Evolutionary conservation across 1,284 basidiomycete species (phyloP), one percentile per base, ranked within the genome.

Genomic region (Peniophora sp.): DNA sequence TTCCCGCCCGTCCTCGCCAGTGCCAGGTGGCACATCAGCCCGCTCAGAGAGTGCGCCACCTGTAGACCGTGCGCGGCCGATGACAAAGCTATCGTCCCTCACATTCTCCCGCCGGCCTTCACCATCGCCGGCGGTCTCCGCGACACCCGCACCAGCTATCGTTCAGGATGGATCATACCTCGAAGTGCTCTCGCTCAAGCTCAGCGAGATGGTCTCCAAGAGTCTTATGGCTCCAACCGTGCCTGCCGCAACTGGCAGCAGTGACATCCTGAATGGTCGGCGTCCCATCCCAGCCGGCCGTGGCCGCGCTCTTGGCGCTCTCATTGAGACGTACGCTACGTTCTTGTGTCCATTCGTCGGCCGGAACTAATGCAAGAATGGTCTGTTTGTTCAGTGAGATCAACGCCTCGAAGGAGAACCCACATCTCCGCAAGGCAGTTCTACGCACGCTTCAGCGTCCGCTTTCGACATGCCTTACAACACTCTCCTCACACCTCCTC

Each of bases 151-250:
- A 2, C 58, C 71, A 2, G 69, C 78, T 8, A 74, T 84, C 39
- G 68, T 83, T 36, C 86, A 87, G 59, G 86, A 88, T 62, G 84
- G 83, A 49, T 85, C 84, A 3, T 90, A 88, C 64, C 73, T 89
- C 53, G 84, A 88, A 62, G 76, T 81, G 49, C 76, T 90, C 47
- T 74, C 80, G 57, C 71, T 89, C 51, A 88, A 83, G 62, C 71
- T 91, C 39, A 88, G 81, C 60, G 88, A 91, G 64, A 86, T 83
- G 0, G 84, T 87, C n/a, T 81, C 85, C 44, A 87, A 79, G 66
- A 83, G 85, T 1, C 70, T 90, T 41, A 72, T 77, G 12, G 81
- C 83, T 55, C 83, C 86, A 14, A 62, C 72, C 1, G 79, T 79
- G 10, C 70, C 79, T 22, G 70, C 72, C 22, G 58, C 65, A 47